Evolutionary conservation across 202 grass and related monocot species (phyloP).

Genomic region (Brachypodium distachyon): DNA sequence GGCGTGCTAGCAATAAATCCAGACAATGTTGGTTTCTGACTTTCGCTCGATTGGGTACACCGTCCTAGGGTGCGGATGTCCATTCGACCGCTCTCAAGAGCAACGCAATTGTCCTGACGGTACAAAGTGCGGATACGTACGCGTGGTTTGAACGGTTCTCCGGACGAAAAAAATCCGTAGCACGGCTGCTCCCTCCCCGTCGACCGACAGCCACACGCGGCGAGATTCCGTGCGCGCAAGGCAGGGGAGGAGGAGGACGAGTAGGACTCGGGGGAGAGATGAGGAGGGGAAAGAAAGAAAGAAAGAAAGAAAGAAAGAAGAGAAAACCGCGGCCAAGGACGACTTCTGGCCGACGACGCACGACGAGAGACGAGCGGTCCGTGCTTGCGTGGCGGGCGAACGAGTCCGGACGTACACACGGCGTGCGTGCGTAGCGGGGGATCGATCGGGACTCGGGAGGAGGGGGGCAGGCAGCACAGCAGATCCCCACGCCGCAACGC

Average conservation of each 20-base stretch:
- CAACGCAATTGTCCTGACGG: not conserved
- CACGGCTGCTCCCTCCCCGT: not conserved
- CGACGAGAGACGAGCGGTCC: too few species aligned
- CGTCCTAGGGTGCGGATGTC: too few species aligned
- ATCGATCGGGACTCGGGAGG: not conserved
- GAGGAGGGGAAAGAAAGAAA: too few species aligned
- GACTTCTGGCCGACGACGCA: not conserved
- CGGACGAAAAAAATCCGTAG: not conserved
- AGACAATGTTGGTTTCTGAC: not conserved
- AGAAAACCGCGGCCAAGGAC: not conserved
- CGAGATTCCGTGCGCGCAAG: too few species aligned
- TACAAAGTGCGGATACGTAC: not conserved
- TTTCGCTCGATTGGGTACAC: too few species aligned
- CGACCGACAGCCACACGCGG: not conserved
- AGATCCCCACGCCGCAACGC: not conserved
- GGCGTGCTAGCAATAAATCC: not conserved
- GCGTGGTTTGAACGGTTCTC: not conserved
- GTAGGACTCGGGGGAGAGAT: too few species aligned
- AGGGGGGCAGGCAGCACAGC: too few species aligned
- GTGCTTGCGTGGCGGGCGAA: too few species aligned
- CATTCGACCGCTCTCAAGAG: too few species aligned
- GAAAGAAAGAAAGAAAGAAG: too few species aligned
- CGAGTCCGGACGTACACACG: constrained; percentile 17
- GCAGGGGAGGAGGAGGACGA: too few species aligned
- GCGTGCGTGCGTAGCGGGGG: not conserved